Percentiles rank a stretch among this genome's conserved stretches.
Conservation (phyloP, 2,329 filamentous ascomycete species). For the Ceratocystis eucalypticola region DNA sequence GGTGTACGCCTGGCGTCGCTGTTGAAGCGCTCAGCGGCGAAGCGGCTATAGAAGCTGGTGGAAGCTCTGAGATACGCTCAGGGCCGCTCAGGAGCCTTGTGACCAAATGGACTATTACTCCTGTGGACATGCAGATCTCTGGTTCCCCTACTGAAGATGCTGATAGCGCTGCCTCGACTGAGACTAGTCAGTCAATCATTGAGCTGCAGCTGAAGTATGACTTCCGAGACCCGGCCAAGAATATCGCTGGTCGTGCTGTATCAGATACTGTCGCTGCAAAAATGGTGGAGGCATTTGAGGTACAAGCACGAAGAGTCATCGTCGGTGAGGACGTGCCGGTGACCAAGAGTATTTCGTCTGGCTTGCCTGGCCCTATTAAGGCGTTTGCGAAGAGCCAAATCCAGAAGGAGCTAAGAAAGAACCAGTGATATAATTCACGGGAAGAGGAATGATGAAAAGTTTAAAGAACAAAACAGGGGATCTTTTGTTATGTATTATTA, state of each 20-base stretch:
- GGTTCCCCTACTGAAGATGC: constrained; percentile 26
- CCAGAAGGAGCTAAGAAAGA: constrained; percentile 22
- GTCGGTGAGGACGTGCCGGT: constrained; percentile 22
- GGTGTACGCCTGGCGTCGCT: constrained; percentile 56
- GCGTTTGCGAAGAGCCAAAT: constrained; percentile 19
- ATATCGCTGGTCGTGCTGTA: constrained; percentile 64
- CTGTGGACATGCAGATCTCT: constrained; percentile 26
- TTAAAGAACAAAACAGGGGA: not conserved
- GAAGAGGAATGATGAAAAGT: not conserved
- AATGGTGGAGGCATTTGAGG: constrained; percentile 92
- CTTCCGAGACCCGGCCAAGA: constrained; percentile 82
- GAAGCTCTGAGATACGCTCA: constrained; percentile 24
- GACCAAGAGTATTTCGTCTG: not conserved
- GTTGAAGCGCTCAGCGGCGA: constrained; percentile 67
- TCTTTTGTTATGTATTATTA: not conserved
- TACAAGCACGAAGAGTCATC: constrained; percentile 51
- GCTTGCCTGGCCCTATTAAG: constrained; percentile 17
- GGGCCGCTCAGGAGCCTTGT: constrained; percentile 53
- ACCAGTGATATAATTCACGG: not conserved
- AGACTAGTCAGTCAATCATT: constrained; percentile 48
- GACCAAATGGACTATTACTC: constrained; percentile 54
- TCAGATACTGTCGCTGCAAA: constrained; percentile 71
- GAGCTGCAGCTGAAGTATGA: constrained; percentile 64
- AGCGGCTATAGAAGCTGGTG: constrained; percentile 30
- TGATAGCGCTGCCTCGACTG: constrained; percentile 22